Conservation (phyloP, 1,284 basidiomycete species). For the Pholiota adiposa region DNA sequence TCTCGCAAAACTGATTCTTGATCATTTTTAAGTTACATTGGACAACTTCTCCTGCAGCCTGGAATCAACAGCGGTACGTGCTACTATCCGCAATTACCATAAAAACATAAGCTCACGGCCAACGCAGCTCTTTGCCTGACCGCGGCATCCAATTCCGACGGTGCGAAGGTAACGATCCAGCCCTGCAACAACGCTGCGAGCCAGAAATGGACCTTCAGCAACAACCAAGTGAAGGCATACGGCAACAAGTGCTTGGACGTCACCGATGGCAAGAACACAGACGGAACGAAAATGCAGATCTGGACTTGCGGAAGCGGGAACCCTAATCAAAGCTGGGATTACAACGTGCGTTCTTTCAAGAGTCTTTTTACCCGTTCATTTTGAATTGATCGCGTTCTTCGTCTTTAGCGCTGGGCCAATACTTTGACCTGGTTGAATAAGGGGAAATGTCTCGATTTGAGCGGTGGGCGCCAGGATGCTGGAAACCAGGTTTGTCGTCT, state of each 20-base stretch:
- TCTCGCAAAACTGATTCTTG: neutral
- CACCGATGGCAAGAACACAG: constrained; percentile 37
- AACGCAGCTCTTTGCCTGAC: constrained; percentile 49
- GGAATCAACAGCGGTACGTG: constrained; percentile 40
- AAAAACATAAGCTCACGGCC: neutral
- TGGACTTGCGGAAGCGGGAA: constrained; percentile 44
- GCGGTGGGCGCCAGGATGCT: constrained; percentile 39
- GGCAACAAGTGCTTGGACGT: constrained; percentile 54
- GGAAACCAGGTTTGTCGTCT: constrained; percentile 42
- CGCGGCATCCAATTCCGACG: constrained; percentile 48
- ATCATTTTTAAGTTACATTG: constrained; percentile 34
- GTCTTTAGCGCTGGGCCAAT: constrained; percentile 36
- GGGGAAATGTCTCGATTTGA: constrained; percentile 53
- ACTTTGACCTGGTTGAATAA: constrained; percentile 48
- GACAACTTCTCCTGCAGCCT: constrained; percentile 45
- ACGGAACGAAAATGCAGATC: constrained; percentile 52
- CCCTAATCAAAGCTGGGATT: constrained; percentile 48
- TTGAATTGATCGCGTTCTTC: neutral
- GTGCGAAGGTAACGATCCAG: constrained; percentile 48
- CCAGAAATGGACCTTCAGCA: constrained; percentile 52
- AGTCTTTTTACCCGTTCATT: neutral
- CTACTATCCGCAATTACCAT: neutral
- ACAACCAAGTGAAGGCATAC: constrained; percentile 43
- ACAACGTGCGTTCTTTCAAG: constrained; percentile 31
- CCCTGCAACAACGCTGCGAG: constrained; percentile 43